Evolutionary conservation across 2,329 filamentous ascomycete species (phyloP).

Genomic region (Cylindrodendrum hubeiense): DNA sequence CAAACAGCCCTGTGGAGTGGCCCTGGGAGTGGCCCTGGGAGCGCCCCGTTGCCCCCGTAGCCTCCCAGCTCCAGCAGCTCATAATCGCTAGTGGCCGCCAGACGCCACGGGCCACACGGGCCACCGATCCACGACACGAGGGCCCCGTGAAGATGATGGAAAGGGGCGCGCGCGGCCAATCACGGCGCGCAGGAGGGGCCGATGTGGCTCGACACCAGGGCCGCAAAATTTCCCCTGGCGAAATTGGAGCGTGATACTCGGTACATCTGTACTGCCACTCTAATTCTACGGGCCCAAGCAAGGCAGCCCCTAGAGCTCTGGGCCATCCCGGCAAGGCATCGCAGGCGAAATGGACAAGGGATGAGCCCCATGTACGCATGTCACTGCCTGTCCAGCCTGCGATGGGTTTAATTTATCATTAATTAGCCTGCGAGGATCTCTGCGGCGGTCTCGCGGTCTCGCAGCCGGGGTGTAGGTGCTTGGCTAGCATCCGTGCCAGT

Average conservation of each 20-base stretch:
- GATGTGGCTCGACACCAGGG: slow-evolving; percentile 41
- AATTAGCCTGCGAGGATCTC: not conserved
- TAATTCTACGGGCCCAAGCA: not conserved
- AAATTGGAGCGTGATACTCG: slow-evolving; percentile 39
- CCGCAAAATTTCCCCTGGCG: slow-evolving; percentile 38
- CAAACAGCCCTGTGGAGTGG: not conserved
- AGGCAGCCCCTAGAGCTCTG: not conserved
- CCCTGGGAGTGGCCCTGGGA: not conserved
- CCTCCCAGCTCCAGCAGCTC: not conserved
- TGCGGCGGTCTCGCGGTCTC: not conserved
- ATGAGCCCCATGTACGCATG: not conserved
- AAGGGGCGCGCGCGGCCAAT: slow-evolving; percentile 40
- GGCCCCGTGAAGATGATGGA: slow-evolving; percentile 36
- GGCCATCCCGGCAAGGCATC: too few relatives aligned
- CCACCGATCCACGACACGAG: slow-evolving; percentile 43
- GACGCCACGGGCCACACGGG: slow-evolving; percentile 23
- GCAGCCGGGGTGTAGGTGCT: too few relatives aligned
- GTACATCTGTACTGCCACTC: too few relatives aligned
- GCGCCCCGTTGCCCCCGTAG: slow-evolving; percentile 3
- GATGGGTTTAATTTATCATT: not conserved
- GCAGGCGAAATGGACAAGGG: not conserved
- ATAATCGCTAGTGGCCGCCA: not conserved
- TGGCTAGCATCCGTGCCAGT: not conserved
- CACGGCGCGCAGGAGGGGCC: slow-evolving; percentile 32
- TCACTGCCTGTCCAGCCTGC: not conserved